Evolutionary conservation across 176 grass and related monocot genomes (phyloP).

Genomic region (Zea mays): Zm-B73-REFERENCE-NAM-5.0 NC_050101.1:35938501-35939000

Average conservation of each 20-base stretch:
- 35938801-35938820: background rate
- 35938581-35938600: too few species aligned
- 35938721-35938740: background rate
- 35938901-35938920: background rate
- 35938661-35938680: too few species aligned
- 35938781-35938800: background rate
- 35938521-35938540: too few species aligned
- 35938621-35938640: too few species aligned
- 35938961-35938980: slow-evolving; percentile 10
- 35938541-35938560: too few species aligned
- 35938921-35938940: slow-evolving; percentile 41
- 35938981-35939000: slow-evolving; percentile 38
- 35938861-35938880: slow-evolving; percentile 11
- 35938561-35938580: too few species aligned
- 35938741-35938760: background rate
- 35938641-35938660: too few species aligned
- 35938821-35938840: background rate
- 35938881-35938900: slow-evolving; percentile 19
- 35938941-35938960: slow-evolving; percentile 27
- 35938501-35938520: too few species aligned
- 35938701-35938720: too few species aligned
- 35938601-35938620: too few species aligned
- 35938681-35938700: too few species aligned
- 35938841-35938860: slow-evolving; percentile 23
- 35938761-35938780: background rate